A percentile compares a stretch with the other conserved stretches of the same genome.
Evolutionary conservation across 164 flowering plant species (phyloP).

Genomic region (Magnolia kwangsiensis): DNA sequence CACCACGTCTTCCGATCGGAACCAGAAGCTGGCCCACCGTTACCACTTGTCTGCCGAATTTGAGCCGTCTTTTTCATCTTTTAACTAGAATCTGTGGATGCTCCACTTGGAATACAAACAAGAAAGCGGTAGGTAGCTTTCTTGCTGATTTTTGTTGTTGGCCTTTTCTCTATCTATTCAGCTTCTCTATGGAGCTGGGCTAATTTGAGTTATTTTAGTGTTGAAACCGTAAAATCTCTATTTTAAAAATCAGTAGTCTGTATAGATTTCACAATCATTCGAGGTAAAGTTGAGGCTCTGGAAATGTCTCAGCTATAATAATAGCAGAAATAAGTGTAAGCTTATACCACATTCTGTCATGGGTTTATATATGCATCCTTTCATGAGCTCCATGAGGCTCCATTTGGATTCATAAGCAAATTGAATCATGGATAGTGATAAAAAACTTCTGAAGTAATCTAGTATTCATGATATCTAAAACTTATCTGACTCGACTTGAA

Average conservation of each 20-base stretch:
- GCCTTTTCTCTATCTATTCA: neutral
- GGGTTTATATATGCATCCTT: too few species aligned
- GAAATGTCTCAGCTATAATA: too few species aligned
- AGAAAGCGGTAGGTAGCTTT: conserved; percentile 9
- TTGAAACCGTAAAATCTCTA: neutral
- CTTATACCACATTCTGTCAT: too few species aligned
- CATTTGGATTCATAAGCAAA: too few species aligned
- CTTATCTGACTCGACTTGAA: too few species aligned
- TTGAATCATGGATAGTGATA: too few species aligned
- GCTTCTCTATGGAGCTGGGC: neutral
- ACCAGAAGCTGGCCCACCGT: too few species aligned
- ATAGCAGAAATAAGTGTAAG: too few species aligned
- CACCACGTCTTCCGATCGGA: neutral
- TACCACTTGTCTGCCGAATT: neutral
- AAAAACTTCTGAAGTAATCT: too few species aligned
- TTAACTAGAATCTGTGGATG: neutral
- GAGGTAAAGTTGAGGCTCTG: neutral
- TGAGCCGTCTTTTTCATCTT: neutral
- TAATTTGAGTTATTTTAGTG: neutral
- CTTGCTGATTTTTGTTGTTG: neutral
- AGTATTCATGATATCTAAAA: too few species aligned
- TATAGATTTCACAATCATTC: neutral
- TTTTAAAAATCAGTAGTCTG: neutral
- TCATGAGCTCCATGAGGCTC: too few species aligned
- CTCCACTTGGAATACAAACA: too few species aligned